Base-by-base conservation (phyloP, 2,329 filamentous ascomycete genomes). In the Akanthomyces uredinophilus region DNA sequence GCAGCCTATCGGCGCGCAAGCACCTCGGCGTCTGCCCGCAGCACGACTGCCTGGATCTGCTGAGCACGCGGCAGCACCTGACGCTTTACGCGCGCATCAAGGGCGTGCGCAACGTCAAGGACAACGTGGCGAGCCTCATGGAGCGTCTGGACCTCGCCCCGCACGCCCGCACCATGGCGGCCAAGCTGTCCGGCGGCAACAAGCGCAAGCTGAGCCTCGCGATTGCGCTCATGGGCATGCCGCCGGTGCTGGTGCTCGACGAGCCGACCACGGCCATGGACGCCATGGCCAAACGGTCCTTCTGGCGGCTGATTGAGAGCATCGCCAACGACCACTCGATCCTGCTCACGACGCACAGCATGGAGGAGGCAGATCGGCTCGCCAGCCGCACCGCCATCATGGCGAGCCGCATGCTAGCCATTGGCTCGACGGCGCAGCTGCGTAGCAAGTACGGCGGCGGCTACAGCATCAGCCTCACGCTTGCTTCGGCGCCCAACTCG, bases 301-400 rank as follows among this genome's bases (percentile, higher is more conserved):
- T 96, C 87, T 96, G 92, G 92, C 85, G 85, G 55, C 94, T 91
- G 0, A 80, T 96, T 1, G 83, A 84, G 5, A 27, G n/a, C 51
- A 67, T 93, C n/a, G 85, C 87, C 0, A 82, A 85, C 0, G 89
- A 90, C 0, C 83, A 92, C 14, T 88, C 87, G 0, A 82, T 96
- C 4, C 79, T 96, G 1, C 82, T 96, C 14, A 96, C 92, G 11
- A 96, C 92, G 0, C 92, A 96, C 72, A 89, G 85, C 50, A 96
- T 96, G 91, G 92, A 96, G 73, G 92, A 96, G 75, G 92, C 92
- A 0, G 91, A 95, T 69, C 90, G 90, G 1, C 81, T 96, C 0
- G 91, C 92, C 0, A 86, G 85, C 46, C 82, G 90, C 2, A 89
- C 90, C 11, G 68, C 65, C 52, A 68, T 71, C 62, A 65, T 72